Evolutionary conservation across 768 basidiomycete genomes (phyloP).

Genomic region (Inosperma sp.): DNA sequence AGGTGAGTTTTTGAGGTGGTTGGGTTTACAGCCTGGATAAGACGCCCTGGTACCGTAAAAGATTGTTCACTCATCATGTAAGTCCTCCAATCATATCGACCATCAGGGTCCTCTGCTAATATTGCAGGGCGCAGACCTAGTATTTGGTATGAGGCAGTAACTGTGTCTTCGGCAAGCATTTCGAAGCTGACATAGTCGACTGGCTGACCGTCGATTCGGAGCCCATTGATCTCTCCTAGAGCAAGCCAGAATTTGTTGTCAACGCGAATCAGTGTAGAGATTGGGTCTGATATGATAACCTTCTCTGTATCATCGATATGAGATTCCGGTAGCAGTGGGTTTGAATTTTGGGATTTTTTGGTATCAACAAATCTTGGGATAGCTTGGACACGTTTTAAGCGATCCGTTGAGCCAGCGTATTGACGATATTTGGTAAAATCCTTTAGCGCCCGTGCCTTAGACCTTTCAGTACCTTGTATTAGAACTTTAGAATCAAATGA

Average conservation of each 20-base stretch:
- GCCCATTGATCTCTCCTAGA: conserved; percentile 25
- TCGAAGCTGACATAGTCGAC: conserved; percentile 16
- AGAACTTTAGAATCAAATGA: neutral
- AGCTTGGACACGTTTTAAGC: conserved; percentile 17
- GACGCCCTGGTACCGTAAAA: conserved; percentile 19
- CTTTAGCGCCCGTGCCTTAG: conserved; percentile 13
- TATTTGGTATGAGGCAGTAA: conserved; percentile 21
- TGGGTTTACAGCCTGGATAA: conserved; percentile 26
- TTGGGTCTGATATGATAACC: conserved; percentile 22
- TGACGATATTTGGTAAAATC: conserved; percentile 15
- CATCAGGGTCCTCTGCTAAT: conserved; percentile 16
- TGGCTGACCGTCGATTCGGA: conserved; percentile 18
- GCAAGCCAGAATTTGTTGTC: conserved; percentile 25
- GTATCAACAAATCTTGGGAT: conserved; percentile 7
- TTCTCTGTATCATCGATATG: neutral
- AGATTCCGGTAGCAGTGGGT: neutral
- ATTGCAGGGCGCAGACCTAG: conserved; percentile 19
- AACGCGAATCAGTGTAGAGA: conserved; percentile 20
- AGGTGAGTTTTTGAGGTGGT: conserved; percentile 7
- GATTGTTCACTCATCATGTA: conserved; percentile 13
- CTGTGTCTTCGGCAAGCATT: conserved; percentile 16
- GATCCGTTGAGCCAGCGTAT: conserved; percentile 16
- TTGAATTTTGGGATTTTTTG: neutral
- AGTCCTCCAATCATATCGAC: conserved; percentile 25
- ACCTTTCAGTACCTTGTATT: conserved; percentile 6